Base-by-base conservation (phyloP, 805 yeast species). In the Teunomyces cretensis region DNA sequence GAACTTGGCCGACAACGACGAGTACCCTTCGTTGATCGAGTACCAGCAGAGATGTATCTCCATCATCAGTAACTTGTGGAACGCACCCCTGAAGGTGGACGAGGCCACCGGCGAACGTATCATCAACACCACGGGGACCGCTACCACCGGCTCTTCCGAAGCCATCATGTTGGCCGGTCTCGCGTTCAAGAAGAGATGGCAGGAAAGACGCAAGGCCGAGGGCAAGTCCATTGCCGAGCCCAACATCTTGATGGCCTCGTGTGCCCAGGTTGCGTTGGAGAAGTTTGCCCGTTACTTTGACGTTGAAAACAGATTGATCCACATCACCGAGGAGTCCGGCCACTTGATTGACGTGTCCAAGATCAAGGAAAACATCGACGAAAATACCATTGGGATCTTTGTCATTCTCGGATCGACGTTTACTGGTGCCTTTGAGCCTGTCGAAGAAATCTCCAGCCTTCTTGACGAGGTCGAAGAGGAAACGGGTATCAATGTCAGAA, bases 281-380 rank as follows among this genome's bases (percentile, higher is more conserved):
- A 90, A 90, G 70, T 91, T 91, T 68, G 96, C 97, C 12, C 75
- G 96, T 41, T 90, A 90, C 68, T 91, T 90, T 66, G 97, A 90
- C 56, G 97, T 90, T 39, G 96, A 90, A 61, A 79, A 86, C 50
- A 76, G 96, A 55, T 64, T 88, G 51, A 76, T 91, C 47, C 83
- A 85, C 11, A 88, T 88, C 24, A 72, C 75, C 17, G 75, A 71
- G 41, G 74, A 76, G 38, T 72, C 82, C 38, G 80, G 82, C 53
- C 86, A 84, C 65, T 72, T 83, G 47, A 72, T 90, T 56, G 91
- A 87, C 59, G 64, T 77, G 24, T 57, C 74, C 30, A 72, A 79
- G 53, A 74, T 91, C 58, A 75, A 75, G 60, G 81, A 81, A 44
- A 69, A 79, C 48, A 72, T 87, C 32, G 97, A 90, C 65, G 97